These are phyloP conservation scores for Ogataea salicorniae DNA, from an alignment of 805 yeast species.

Conservation along the genomic window DNA sequence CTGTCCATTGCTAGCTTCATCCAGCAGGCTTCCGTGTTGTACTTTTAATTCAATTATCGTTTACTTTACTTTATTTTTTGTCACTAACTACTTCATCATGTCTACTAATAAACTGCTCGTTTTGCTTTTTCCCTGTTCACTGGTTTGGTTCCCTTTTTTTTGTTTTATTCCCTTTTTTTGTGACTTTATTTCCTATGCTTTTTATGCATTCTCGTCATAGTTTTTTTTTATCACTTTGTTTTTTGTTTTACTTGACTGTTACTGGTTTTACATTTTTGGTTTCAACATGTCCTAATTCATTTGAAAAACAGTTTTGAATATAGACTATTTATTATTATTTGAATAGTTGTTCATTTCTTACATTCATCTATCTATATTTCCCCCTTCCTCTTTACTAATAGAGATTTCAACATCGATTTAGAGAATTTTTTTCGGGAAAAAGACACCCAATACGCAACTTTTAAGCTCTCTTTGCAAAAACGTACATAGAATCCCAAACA, in stretches of 20 bases:
- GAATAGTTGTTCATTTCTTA: neutral
- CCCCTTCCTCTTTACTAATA: neutral
- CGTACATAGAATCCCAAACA: constrained; percentile 53
- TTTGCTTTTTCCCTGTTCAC: neutral
- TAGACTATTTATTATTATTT: no score
- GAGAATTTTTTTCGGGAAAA: no score
- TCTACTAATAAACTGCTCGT: neutral
- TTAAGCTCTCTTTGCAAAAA: constrained; percentile 35
- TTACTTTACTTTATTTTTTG: neutral
- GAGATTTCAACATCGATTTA: constrained; percentile 7
- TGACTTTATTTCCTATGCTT: neutral
- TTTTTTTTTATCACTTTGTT: no score
- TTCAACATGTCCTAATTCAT: no score
- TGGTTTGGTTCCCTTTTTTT: neutral
- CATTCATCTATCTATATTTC: neutral
- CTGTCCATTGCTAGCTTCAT: neutral
- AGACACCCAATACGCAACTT: no score
- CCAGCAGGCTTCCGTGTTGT: neutral
- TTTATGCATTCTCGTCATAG: neutral
- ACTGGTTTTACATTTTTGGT: no score
- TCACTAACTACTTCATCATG: neutral
- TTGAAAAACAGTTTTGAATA: no score
- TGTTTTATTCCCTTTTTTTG: neutral
- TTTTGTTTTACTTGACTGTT: no score
- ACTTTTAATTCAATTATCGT: neutral